Evolutionary conservation across 1,284 basidiomycete species (phyloP).

Genomic region (Microbotryum saponariae): DNA sequence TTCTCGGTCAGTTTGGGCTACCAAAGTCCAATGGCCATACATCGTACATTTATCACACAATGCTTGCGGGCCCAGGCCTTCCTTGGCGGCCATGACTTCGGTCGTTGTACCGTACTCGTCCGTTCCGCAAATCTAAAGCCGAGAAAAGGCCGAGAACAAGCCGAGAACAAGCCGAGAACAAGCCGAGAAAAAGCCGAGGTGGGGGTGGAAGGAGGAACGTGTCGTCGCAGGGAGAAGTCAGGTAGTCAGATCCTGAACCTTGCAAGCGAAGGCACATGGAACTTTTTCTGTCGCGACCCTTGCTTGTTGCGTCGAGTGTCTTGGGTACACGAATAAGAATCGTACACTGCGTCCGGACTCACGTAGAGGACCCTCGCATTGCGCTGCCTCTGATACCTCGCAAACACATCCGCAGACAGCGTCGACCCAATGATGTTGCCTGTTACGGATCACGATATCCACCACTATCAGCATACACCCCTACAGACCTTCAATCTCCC

Average conservation of each 20-base stretch:
- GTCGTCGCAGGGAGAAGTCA: constrained; percentile 45
- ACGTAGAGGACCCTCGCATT: constrained; percentile 47
- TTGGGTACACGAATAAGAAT: constrained; percentile 40
- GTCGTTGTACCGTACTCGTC: constrained; percentile 99
- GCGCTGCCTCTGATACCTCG: constrained; percentile 59
- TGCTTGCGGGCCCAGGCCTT: constrained; percentile 74
- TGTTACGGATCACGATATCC: constrained; percentile 32
- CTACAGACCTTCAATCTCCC: not conserved
- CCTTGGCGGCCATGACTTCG: constrained; percentile 93
- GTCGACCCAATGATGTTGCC: constrained; percentile 98
- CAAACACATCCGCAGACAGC: constrained; percentile 92
- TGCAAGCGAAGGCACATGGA: not conserved
- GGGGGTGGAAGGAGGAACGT: not conserved
- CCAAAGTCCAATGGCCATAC: too few species aligned
- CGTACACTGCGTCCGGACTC: constrained; percentile 45
- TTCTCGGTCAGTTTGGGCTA: too few species aligned
- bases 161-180: constrained; percentile 39
- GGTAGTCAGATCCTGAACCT: not conserved
- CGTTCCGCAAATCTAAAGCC: constrained; percentile 86
- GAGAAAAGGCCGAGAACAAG: not conserved
- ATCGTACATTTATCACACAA: constrained; percentile 44
- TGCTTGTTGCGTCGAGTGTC: too few species aligned
- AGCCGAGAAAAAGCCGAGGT: constrained; percentile 40
- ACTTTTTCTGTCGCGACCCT: too few species aligned
- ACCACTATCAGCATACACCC: not conserved